These are phyloP conservation scores for Aspergillus aculeatinus DNA, from an alignment of 2,329 filamentous ascomycete genomes.

Conservation along the genomic window DNA sequence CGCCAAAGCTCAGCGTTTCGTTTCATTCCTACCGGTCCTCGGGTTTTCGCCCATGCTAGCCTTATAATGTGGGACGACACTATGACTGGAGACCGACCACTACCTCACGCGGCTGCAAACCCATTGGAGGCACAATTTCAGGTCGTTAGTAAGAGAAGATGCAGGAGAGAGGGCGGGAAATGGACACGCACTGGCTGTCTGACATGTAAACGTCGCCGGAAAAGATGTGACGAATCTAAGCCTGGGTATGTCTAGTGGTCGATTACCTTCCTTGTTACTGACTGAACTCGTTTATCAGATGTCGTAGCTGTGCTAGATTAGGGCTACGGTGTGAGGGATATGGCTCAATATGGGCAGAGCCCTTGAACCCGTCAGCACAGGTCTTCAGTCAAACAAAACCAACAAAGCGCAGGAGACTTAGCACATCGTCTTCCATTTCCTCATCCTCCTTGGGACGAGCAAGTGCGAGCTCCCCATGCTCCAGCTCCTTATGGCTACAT, in stretches of 20 bases:
- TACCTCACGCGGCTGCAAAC: neutral
- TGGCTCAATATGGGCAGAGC: slow-evolving; percentile 37
- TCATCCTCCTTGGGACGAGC: slow-evolving; percentile 15
- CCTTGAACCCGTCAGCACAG: slow-evolving; percentile 32
- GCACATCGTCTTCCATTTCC: slow-evolving; percentile 18
- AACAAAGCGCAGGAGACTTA: slow-evolving; percentile 25
- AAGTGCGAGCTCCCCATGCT: slow-evolving; percentile 10
- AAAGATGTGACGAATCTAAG: slow-evolving; percentile 40
- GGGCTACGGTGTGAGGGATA: slow-evolving; percentile 40
- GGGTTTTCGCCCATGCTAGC: neutral
- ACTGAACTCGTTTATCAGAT: slow-evolving; percentile 25
- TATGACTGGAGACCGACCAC: neutral
- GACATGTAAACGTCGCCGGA: slow-evolving; percentile 41
- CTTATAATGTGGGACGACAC: neutral
- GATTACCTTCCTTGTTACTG: neutral
- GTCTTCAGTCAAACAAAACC: slow-evolving; percentile 26
- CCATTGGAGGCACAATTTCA: neutral
- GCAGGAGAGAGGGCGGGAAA: slow-evolving; percentile 28
- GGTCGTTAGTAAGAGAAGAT: slow-evolving; percentile 18
- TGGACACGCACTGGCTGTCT: slow-evolving; percentile 43
- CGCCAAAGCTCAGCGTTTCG: too few species aligned
- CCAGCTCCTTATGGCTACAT: slow-evolving; percentile 8
- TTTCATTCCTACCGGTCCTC: too few species aligned
- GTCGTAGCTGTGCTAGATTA: slow-evolving; percentile 33
- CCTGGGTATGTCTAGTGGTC: slow-evolving; percentile 28